These are phyloP conservation scores for Petunia axillaris DNA, from an alignment of 257 asterid genomes.

Conservation along the genomic window DNA sequence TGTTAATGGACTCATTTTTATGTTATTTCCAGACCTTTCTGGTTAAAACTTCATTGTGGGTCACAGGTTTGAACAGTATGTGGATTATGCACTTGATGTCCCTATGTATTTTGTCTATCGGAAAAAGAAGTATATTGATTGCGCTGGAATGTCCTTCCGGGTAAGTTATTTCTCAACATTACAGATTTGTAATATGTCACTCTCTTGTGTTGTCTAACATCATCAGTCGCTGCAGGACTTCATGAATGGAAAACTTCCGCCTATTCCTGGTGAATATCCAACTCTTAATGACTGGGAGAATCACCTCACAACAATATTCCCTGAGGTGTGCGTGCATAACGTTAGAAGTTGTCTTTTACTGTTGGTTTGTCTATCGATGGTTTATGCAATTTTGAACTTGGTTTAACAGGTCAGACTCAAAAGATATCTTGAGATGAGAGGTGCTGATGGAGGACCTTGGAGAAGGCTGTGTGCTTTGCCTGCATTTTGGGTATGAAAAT, in stretches of 20 bases:
- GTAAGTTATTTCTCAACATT: slow-evolving; percentile 42
- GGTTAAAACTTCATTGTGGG: slow-evolving; percentile 6
- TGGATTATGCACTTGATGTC: slow-evolving; percentile 96
- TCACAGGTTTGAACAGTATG: slow-evolving; percentile 92
- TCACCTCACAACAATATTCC: slow-evolving; percentile 95
- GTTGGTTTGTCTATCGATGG: background rate
- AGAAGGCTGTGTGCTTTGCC: slow-evolving; percentile 96
- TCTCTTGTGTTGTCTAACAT: slow-evolving; percentile 5
- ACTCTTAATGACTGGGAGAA: slow-evolving; percentile 96
- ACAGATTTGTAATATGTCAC: background rate
- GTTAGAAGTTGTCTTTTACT: background rate
- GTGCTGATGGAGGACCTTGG: slow-evolving; percentile 99
- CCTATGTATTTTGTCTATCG: slow-evolving; percentile 99
- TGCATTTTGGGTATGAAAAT: slow-evolving; percentile 82
- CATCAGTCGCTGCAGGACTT: slow-evolving; percentile 61
- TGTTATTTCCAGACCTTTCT: slow-evolving; percentile 2
- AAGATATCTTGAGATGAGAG: slow-evolving; percentile 97
- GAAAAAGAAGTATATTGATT: slow-evolving; percentile 70
- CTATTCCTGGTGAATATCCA: slow-evolving; percentile 92
- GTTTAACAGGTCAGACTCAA: slow-evolving; percentile 86
- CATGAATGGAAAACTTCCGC: slow-evolving; percentile 88
- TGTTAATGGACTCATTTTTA: background rate
- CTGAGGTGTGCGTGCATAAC: slow-evolving; percentile 61
- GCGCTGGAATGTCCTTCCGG: slow-evolving; percentile 93
- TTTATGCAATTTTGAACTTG: slow-evolving; percentile 5